A percentile compares a stretch with the other conserved stretches of the same genome.
These are phyloP conservation scores for Pontederia crassipes DNA, from an alignment of 176 grass and related monocot genomes.

Conservation along the genomic window DNA sequence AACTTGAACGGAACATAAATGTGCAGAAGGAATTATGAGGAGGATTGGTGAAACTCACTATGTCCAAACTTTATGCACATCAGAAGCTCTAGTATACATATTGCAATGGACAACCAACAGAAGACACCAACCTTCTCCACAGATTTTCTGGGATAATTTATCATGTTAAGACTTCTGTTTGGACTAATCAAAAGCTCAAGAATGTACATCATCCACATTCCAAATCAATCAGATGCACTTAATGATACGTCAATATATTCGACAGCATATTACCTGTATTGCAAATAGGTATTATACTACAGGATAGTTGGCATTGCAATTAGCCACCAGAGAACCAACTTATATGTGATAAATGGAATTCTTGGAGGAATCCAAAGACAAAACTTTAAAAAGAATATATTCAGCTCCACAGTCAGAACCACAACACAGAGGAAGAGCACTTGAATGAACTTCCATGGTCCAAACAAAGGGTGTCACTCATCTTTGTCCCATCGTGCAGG, in stretches of 20 bases:
- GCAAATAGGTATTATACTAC: constrained; percentile 95
- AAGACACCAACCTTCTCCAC: constrained; percentile 96
- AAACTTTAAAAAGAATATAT: constrained; percentile 98
- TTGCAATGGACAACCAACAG: constrained; percentile 90
- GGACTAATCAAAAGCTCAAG: too few species aligned
- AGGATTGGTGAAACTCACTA: constrained; percentile 23
- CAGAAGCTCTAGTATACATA: constrained; percentile 96
- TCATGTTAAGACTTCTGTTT: too few species aligned
- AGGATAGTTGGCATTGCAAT: constrained; percentile 96
- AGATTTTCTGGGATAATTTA: constrained; percentile 50
- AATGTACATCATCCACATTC: too few species aligned
- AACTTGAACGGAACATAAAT: not conserved
- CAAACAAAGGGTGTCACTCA: constrained; percentile 75
- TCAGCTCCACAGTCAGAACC: constrained; percentile 91
- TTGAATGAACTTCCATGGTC: constrained; percentile 92
- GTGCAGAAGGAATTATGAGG: constrained; percentile 7
- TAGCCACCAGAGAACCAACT: constrained; percentile 92
- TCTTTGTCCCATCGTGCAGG: constrained; percentile 98
- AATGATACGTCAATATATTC: not conserved
- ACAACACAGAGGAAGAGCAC: constrained; percentile 76
- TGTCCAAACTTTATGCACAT: constrained; percentile 89
- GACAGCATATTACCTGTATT: constrained; percentile 56
- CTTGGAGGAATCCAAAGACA: constrained; percentile 89
- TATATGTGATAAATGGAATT: constrained; percentile 79
- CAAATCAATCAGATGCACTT: too few species aligned